phyloP scores from a whole-genome alignment of 2,329 filamentous ascomycete genomes.

The Harringtonia aguacate region DNA sequence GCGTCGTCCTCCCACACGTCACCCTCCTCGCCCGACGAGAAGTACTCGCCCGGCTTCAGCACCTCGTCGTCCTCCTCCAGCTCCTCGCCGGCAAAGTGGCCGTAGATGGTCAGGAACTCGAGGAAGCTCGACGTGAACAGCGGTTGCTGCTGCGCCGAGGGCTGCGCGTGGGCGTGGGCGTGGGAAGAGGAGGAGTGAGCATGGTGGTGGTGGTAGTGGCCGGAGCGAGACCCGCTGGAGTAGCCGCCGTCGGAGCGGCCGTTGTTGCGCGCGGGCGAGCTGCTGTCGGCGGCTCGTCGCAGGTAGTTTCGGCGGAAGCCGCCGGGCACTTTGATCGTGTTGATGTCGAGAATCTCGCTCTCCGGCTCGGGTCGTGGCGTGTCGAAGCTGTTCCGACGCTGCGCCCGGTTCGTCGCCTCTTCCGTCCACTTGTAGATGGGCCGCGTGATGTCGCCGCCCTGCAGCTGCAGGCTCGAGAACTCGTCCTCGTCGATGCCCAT shows the following conservation, averaged over 20 bases:
- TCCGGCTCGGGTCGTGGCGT: slow-evolving; percentile 68
- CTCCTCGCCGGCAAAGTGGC: slow-evolving; percentile 95
- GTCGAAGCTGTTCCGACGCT: slow-evolving; percentile 83
- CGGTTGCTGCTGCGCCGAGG: slow-evolving; percentile 35
- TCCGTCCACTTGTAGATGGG: slow-evolving; percentile 97
- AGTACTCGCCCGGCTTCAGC: slow-evolving; percentile 80
- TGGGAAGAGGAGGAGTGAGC: neutral
- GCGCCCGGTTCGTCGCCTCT: slow-evolving; percentile 61
- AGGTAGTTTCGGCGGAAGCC: slow-evolving; percentile 89
- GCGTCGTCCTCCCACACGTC: slow-evolving; percentile 32
- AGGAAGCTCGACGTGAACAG: slow-evolving; percentile 88
- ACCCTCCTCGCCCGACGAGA: slow-evolving; percentile 60
- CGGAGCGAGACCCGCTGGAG: slow-evolving; percentile 20
- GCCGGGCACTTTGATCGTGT: slow-evolving; percentile 83
- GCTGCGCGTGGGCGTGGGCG: neutral
- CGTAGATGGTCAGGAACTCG: slow-evolving; percentile 90
- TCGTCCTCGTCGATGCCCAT: slow-evolving; percentile 51
- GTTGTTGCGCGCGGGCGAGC: slow-evolving; percentile 32
- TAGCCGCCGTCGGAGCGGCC: slow-evolving; percentile 22
- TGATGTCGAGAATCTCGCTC: slow-evolving; percentile 72
- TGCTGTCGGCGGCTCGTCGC: slow-evolving; percentile 55
- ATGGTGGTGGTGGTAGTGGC: slow-evolving; percentile 13
- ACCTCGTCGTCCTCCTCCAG: slow-evolving; percentile 94
- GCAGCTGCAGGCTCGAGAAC: slow-evolving; percentile 86
- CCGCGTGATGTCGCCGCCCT: slow-evolving; percentile 88